Conservation (phyloP, 2,329 filamentous ascomycete genomes). For the Cryphonectria carpinicola region DNA sequence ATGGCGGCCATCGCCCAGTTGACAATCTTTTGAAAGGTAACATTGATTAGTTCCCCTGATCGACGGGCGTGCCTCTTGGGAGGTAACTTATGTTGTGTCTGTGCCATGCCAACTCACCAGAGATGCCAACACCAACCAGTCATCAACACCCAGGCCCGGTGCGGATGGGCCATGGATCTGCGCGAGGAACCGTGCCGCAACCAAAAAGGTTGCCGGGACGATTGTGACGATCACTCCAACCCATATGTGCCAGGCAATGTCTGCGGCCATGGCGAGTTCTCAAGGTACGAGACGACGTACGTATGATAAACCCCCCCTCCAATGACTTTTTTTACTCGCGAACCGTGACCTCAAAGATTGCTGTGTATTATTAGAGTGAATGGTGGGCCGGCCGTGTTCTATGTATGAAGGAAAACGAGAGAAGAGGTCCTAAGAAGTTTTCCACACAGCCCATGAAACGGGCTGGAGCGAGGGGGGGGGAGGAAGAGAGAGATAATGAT, state of each 20-base stretch:
- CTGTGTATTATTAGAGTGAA: neutral
- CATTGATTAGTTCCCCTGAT: neutral
- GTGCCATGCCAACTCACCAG: slow-evolving; percentile 7
- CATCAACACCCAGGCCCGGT: slow-evolving; percentile 2
- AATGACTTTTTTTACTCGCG: neutral
- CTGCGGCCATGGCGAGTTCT: neutral
- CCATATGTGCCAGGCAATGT: slow-evolving; percentile 19
- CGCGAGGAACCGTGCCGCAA: slow-evolving; percentile 3
- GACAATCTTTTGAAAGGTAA: neutral
- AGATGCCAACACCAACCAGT: slow-evolving; percentile 16
- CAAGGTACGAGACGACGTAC: neutral
- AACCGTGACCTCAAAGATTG: neutral
- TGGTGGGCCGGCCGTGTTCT: neutral
- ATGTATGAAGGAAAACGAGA: neutral
- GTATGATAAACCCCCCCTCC: neutral
- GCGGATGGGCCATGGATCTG: slow-evolving; percentile 2
- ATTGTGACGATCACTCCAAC: slow-evolving; percentile 10
- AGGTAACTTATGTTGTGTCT: neutral
- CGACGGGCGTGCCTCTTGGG: too few species aligned
- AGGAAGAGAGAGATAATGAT: neutral
- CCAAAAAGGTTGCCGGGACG: slow-evolving; percentile 13
- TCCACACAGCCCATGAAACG: neutral
- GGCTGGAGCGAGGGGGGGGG: too few species aligned
- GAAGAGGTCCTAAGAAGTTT: neutral
- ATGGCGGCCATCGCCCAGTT: slow-evolving; percentile 19